phyloP scores from a whole-genome alignment of 2,329 filamentous ascomycete genomes.

The Chrysoporthe deuterocubensis region DNA sequence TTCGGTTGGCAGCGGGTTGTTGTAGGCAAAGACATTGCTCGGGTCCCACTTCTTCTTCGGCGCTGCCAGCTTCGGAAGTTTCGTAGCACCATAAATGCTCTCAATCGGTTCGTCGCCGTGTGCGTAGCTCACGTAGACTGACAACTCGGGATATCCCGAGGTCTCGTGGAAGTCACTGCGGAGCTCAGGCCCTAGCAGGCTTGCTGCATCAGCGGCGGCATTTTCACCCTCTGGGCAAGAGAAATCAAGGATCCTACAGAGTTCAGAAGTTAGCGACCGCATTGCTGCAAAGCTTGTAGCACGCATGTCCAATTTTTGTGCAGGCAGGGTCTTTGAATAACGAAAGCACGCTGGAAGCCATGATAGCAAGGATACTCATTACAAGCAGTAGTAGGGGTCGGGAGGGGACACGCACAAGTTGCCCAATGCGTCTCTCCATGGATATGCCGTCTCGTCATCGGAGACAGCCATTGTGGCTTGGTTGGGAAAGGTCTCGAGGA shows the following conservation, averaged over 20 bases:
- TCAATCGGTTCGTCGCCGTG: constrained; percentile 5
- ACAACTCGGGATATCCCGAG: neutral
- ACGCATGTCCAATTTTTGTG: neutral
- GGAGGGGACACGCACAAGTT: neutral
- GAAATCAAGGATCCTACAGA: neutral
- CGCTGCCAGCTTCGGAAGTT: constrained; percentile 2
- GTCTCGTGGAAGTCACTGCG: neutral
- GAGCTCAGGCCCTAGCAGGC: constrained; percentile 3
- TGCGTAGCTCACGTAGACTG: constrained; percentile 10
- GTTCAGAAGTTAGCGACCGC: neutral
- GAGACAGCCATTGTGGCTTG: constrained; percentile 13
- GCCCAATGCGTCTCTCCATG: constrained; percentile 1
- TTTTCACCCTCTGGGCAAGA: neutral
- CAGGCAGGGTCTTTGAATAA: neutral
- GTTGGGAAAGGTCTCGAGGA: constrained; percentile 49
- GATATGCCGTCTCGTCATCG: neutral
- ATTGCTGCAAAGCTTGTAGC: neutral
- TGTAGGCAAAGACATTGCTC: constrained; percentile 8
- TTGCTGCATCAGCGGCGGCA: neutral
- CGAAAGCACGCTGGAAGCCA: no score
- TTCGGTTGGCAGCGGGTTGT: neutral
- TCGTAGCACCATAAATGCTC: neutral
- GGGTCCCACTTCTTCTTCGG: constrained; percentile 7
- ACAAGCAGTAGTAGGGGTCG: neutral
- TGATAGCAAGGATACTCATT: no score